Evolutionary conservation across 2,329 filamentous ascomycete species (phyloP).

Genomic region (Lasiodiplodia gonubiensis): DNA sequence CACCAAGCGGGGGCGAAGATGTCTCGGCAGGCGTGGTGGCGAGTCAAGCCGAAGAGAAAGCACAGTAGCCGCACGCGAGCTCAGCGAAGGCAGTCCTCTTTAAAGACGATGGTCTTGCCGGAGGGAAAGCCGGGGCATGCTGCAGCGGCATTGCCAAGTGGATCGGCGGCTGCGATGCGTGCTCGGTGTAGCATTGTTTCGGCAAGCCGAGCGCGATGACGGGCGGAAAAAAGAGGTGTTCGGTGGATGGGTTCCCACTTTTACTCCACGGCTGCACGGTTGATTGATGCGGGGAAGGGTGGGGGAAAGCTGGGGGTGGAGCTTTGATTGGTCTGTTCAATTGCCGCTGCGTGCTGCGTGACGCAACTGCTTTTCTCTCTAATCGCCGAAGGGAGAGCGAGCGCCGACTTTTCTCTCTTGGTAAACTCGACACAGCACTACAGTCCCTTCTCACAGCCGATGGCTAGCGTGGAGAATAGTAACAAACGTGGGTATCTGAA

Average conservation of each 20-base stretch:
- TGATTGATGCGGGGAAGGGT: constrained; percentile 14
- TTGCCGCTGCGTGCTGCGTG: neutral
- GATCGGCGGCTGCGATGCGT: neutral
- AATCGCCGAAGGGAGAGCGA: neutral
- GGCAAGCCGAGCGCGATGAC: constrained; percentile 7
- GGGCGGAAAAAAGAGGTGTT: constrained; percentile 17
- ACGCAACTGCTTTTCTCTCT: neutral
- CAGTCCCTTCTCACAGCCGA: no score
- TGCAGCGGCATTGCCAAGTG: neutral
- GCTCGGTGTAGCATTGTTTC: constrained; percentile 2
- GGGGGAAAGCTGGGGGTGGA: constrained; percentile 6
- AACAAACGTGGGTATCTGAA: no score
- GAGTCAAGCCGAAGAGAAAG: neutral
- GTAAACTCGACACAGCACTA: no score
- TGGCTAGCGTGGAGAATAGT: no score
- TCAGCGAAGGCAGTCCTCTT: neutral
- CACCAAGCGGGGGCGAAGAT: constrained; percentile 12
- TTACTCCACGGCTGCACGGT: neutral
- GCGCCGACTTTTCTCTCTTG: no score
- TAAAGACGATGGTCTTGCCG: neutral
- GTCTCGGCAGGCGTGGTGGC: constrained; percentile 5
- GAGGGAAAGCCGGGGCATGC: constrained; percentile 2
- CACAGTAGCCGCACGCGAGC: neutral
- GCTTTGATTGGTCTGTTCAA: constrained; percentile 1
- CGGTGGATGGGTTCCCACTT: constrained; percentile 12